Conservation (phyloP, 2,329 filamentous ascomycete genomes). For the Shiraia sp. region DNA sequence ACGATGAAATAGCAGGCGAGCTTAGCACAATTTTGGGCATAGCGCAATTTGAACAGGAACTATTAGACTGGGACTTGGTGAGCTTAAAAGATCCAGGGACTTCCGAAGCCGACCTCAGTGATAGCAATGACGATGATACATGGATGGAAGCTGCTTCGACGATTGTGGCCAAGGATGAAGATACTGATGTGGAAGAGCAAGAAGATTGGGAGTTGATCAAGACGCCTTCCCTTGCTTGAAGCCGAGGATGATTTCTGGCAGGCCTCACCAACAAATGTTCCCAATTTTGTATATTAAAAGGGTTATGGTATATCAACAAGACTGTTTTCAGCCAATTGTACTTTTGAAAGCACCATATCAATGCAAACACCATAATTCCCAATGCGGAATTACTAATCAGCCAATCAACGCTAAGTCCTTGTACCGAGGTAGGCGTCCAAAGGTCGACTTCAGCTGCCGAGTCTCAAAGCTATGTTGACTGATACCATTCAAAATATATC, state of each 20-base stretch:
- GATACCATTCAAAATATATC: no score
- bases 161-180: conserved; percentile 9
- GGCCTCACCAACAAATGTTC: no score
- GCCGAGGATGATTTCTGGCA: no score
- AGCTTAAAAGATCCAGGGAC: background rate
- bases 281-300: no score
- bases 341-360: no score
- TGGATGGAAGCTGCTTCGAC: conserved; percentile 15
- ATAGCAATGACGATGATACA: conserved; percentile 3
- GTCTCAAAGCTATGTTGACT: no score
- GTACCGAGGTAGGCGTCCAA: background rate
- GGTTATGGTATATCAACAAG: no score
- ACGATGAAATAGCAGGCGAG: conserved; percentile 4
- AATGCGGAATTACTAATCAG: no score
- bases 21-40: conserved; percentile 9
- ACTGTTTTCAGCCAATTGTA: no score
- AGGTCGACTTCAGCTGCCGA: no score
- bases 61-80: conserved; percentile 6
- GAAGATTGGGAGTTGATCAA: conserved; percentile 10
- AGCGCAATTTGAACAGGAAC: conserved; percentile 16
- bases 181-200: conserved; percentile 2
- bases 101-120: conserved; percentile 1
- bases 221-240: background rate
- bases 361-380: no score
- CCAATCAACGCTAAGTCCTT: background rate